Conservation (phyloP, 352 stramenopile genomes). For the Phytopythium vexans region DNA sequence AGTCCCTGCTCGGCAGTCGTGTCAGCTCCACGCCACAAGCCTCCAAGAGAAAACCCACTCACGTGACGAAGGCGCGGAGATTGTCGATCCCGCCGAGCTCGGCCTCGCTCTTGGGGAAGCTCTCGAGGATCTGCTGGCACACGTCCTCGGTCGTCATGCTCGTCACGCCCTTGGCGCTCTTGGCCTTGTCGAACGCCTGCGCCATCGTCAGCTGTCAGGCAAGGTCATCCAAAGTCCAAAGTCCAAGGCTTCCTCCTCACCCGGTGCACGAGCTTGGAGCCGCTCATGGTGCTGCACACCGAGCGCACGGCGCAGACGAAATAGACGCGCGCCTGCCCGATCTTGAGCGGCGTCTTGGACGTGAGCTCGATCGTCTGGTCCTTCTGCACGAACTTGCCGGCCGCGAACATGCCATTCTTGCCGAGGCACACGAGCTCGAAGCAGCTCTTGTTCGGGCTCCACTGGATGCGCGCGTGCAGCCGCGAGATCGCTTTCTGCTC, state of each 20-base stretch:
- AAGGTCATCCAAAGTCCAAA: not conserved
- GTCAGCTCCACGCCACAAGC: not conserved
- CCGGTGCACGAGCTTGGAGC: conserved; percentile 77
- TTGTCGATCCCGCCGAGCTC: conserved; percentile 76
- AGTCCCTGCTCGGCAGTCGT: conserved; percentile 15
- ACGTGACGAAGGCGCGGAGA: conserved; percentile 65
- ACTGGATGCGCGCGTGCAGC: conserved; percentile 74
- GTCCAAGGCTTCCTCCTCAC: conserved; percentile 8
- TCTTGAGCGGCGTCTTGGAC: conserved; percentile 78
- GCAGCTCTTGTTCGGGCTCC: conserved; percentile 67
- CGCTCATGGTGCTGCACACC: conserved; percentile 77
- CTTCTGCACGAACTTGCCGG: conserved; percentile 67
- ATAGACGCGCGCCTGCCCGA: conserved; percentile 69
- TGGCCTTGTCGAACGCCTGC: conserved; percentile 78
- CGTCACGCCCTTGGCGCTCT: conserved; percentile 48
- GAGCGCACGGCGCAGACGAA: conserved; percentile 74
- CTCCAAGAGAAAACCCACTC: conserved; percentile 8
- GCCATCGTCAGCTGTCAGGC: not conserved
- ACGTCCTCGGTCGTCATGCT: conserved; percentile 61
- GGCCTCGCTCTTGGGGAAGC: conserved; percentile 67
- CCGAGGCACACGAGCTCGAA: conserved; percentile 78
- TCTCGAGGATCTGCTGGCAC: conserved; percentile 69
- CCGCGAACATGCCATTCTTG: conserved; percentile 80
- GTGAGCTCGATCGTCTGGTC: conserved; percentile 65
- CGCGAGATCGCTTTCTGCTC: conserved; percentile 81